A percentile compares a stretch with the other conserved stretches of the same genome.
These are phyloP conservation scores for Aureobasidium vineae DNA, from an alignment of 2,329 filamentous ascomycete genomes.

Conservation along the genomic window DNA sequence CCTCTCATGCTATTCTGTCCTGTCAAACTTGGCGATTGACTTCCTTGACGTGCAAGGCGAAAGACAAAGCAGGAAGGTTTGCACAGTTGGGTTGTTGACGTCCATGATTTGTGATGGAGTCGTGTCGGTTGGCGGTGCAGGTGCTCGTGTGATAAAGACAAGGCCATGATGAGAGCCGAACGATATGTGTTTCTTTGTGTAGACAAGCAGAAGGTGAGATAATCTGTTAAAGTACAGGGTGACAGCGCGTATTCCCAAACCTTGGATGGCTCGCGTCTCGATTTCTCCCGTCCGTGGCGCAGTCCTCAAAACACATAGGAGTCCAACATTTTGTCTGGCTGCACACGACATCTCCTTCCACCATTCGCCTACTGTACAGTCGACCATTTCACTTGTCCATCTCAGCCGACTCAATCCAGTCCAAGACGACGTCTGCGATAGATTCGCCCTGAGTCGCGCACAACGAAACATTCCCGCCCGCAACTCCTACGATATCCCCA, in stretches of 20 bases:
- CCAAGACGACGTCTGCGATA: neutral
- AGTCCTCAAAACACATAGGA: neutral
- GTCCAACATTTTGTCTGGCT: constrained; percentile 1
- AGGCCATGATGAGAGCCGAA: neutral
- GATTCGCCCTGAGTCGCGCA: constrained; percentile 5
- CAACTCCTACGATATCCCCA: constrained; percentile 1
- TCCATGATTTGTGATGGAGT: neutral
- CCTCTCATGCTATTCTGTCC: neutral
- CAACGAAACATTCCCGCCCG: constrained; percentile 8
- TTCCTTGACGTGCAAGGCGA: neutral
- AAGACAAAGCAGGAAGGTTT: neutral
- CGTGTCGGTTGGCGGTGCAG: neutral
- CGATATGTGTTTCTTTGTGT: neutral
- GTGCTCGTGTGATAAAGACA: neutral
- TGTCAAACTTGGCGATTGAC: too few species aligned
- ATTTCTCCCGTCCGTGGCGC: constrained; percentile 8
- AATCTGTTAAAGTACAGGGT: neutral
- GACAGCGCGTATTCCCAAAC: neutral
- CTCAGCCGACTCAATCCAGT: neutral
- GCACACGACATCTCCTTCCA: constrained; percentile 13
- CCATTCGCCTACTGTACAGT: neutral
- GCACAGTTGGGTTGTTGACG: neutral
- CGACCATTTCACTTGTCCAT: neutral
- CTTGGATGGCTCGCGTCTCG: constrained; percentile 4
- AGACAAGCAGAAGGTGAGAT: neutral